Base-by-base conservation (phyloP, 371 early-diverging fungal species). In the Pancytospora epiphaga region DNA sequence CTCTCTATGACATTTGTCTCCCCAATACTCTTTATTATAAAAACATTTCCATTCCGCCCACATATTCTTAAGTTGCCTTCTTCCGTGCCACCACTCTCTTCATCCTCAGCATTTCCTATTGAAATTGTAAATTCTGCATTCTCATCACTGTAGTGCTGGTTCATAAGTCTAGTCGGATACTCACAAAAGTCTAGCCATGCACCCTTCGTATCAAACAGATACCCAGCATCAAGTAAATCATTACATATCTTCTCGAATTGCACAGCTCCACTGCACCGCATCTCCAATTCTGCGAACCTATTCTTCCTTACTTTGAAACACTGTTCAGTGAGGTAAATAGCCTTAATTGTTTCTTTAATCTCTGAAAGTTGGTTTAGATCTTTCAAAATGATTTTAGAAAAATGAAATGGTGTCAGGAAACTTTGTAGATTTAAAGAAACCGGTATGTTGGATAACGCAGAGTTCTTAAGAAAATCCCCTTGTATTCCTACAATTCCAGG, bases 201-300 rank as follows among this genome's bases (percentile, higher is more conserved):
- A 62, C 64, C 75, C 2, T 9, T 43, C n/a, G 18, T 32, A 6
- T 27, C 18, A 37, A 77, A 39, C 12, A 47, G 15, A 74, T 65
- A 58, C 12, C 58, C 64, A 0, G 29, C 36, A 9, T 62, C 40
- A 37, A 3, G 33, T 15, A 80, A 43, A 67, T 80, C 80, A 25
- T 50, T 58, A 1, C 66, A 58, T 12, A 80, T 70, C 66, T 80
- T 80, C 65, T 80, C 80, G 43, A 73, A 74, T 22, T 80, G 80
- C 15, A 80, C 69, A 50, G 67, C 62, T 2, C 80, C 80, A 33
- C 58, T 39, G 32, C 76, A 75, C 18, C 64, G 33, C 1, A 80
- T 37, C 50, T 77, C 78, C 22, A 77, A 49, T 40, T 80, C 75
- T 19, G 50, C 54, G 61, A 58, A 80, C 43, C 70, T 77, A 58